Evolutionary conservation across 2,329 filamentous ascomycete genomes (phyloP), one percentile per base, ranked within the genome.

Genomic region (Leptographium flavum): DNA sequence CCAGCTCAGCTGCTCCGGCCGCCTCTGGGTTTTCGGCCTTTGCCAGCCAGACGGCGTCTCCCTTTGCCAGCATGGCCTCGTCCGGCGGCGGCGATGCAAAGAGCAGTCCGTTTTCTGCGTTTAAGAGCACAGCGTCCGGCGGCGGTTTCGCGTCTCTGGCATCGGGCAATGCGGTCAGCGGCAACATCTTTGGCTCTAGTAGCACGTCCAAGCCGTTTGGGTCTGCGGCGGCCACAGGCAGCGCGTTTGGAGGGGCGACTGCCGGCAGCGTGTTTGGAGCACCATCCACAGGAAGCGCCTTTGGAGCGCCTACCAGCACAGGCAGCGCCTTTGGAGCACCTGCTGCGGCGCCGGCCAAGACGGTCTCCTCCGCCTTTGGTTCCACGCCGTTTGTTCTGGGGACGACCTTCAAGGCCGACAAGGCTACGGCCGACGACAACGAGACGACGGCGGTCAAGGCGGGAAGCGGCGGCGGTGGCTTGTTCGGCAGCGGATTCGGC

Each of bases 371-470:
- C 49, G 50, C 57, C 8, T 71, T 75, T 54, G 69, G 67, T 23
- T 68, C 68, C n/a, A 61, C 65, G 15, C 70, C 74, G 0, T 86
- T 86, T 62, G 81, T 82, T 53, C 65, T 86, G 15, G 71, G 73
- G 33, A 79, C 76, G 27, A 79, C 74, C 2, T 87, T 86, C 63
- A 76, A 79, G 54, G 68, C 70, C 9, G 80, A 84, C 51, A 70
- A 73, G 6, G 68, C 70, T 38, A 68, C 73, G 1, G 77, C 76
- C 47, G 71, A 82, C 22, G 75, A 81, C 47, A 61, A 69, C 31
- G 67, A 71, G 9, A 73, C 72, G 49, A 63, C 71, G 15, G 19
- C 47, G 9, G 21, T 46, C 9, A 57, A 61, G 21, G 57, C 60
- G 21, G 58, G 60, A n/a, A 53, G 58, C 22, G n/a, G 17, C 17